Base-by-base conservation (phyloP, 2,329 filamentous ascomycete species). In the Trichoderma sp. region DNA sequence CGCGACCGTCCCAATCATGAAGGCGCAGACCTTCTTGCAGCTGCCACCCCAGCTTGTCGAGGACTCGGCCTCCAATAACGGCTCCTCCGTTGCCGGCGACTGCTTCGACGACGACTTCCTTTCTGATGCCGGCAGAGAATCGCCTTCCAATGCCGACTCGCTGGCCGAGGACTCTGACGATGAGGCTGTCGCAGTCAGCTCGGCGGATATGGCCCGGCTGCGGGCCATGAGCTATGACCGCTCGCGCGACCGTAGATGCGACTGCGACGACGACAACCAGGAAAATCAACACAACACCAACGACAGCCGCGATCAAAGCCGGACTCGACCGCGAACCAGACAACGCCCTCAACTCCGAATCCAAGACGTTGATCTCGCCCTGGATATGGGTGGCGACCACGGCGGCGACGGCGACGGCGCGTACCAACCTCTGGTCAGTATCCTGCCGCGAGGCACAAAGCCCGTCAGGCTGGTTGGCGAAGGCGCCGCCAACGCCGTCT, bases 401-500 rank as follows among this genome's bases (percentile, higher is more conserved):
- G 62, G 33, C 74, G 31, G n/a, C 56, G 21, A 9, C 67, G 33
- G 12, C 74, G 35, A 9, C 41, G 53, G 33, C 65, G 68, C 53
- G 50, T 62, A 38, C n/a, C 72, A 74, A 53, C 59, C 67, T 24
- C 60, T 60, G 11, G 27, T 85, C 74, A 84, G 81, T 77, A 79
- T 79, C 24, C 81, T 85, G 6, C 83, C 84, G 31, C 77, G 76
- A 62, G 83, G 83, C 35, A 81, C 82, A 53, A 82, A 79, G 31
- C 82, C 83, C 16, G 77, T 84, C 68, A 81, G 83, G 71, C 85
- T 90, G 75, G 83, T 91, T 27, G 89, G 88, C 31, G 94, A 97
- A 83, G 94, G 94, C 29, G 92, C 93, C 29, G 93, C 94, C 71
- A 96, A 97, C 82, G 89, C 93, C 69, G 92, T 95, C 77, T 95